These are phyloP conservation scores for Ogataea wickerhamii DNA, from an alignment of 805 yeast genomes.

Conservation along the genomic window DNA sequence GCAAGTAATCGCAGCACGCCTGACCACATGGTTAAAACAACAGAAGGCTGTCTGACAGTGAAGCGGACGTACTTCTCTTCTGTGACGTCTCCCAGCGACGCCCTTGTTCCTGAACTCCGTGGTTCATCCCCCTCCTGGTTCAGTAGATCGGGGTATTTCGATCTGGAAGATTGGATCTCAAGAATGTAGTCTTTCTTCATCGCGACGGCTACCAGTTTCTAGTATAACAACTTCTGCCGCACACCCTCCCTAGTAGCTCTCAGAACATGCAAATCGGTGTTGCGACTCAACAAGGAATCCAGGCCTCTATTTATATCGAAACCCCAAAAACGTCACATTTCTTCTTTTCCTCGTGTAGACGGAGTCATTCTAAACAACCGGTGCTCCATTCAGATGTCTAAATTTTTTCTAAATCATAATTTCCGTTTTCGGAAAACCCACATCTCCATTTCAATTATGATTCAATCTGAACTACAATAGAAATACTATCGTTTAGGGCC, in stretches of 20 bases:
- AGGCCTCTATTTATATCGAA: not conserved
- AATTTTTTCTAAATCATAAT: not conserved
- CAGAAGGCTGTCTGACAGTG: conserved; percentile 17
- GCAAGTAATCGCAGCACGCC: conserved; percentile 4
- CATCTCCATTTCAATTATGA: not conserved
- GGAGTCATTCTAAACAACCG: not conserved
- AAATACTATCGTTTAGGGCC: conserved; percentile 2
- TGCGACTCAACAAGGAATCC: too few species aligned
- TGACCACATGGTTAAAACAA: not conserved
- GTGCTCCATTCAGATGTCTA: not conserved
- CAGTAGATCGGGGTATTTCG: conserved; percentile 16
- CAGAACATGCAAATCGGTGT: too few species aligned
- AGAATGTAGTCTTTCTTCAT: conserved; percentile 27
- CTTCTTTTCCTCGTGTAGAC: conserved; percentile 1
- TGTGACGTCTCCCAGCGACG: conserved; percentile 1
- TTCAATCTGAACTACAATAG: too few species aligned
- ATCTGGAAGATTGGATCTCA: conserved; percentile 26
- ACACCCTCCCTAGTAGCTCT: too few species aligned
- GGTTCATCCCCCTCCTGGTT: conserved; percentile 13
- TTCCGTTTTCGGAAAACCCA: conserved; percentile 1
- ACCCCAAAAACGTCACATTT: not conserved
- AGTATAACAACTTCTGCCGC: too few species aligned
- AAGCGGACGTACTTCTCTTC: conserved; percentile 17
- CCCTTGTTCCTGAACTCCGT: not conserved
- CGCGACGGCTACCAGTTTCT: too few species aligned